These are phyloP conservation scores for Penicillium desertorum DNA, from an alignment of 495 filamentous ascomycete species.

Conservation along the genomic window DNA sequence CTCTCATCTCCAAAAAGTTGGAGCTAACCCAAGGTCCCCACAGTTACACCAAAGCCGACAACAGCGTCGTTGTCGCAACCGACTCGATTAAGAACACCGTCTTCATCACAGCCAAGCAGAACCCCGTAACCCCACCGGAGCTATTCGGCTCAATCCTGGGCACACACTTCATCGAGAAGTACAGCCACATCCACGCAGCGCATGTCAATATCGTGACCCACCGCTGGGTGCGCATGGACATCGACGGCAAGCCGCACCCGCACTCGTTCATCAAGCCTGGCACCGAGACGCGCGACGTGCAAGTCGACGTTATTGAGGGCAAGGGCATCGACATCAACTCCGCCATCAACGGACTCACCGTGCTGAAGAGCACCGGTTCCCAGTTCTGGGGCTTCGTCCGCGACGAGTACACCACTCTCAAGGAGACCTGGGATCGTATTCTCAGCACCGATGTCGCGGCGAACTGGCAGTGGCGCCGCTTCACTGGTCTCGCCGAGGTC, in stretches of 20 bases:
- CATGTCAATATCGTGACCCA: conserved; percentile 79
- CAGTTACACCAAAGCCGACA: conserved; percentile 91
- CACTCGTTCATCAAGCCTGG: conserved; percentile 93
- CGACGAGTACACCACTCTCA: conserved; percentile 88
- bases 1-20: conserved; percentile 10
- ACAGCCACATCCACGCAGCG: conserved; percentile 80
- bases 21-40: conserved; percentile 13
- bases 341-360: conserved; percentile 70
- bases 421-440: conserved; percentile 91
- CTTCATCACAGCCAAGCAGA: conserved; percentile 90
- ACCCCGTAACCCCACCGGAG: conserved; percentile 91
- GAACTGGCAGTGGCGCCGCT: conserved; percentile 78
- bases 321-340: conserved; percentile 72
- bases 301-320: conserved; percentile 51
- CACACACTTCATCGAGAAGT: conserved; percentile 83
- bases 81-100: conserved; percentile 98
- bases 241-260: conserved; percentile 91
- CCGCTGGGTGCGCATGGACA: conserved; percentile 85
- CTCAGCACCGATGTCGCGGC: conserved; percentile 88
- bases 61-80: conserved; percentile 91
- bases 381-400: conserved; percentile 92
- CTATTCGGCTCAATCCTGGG: conserved; percentile 82
- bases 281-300: conserved; percentile 69
- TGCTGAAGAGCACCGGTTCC: conserved; percentile 96
- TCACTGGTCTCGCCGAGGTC: conserved; percentile 67